Evolutionary conservation across 768 basidiomycete genomes (phyloP).

Genomic region (Exidia glandulosa): DNA sequence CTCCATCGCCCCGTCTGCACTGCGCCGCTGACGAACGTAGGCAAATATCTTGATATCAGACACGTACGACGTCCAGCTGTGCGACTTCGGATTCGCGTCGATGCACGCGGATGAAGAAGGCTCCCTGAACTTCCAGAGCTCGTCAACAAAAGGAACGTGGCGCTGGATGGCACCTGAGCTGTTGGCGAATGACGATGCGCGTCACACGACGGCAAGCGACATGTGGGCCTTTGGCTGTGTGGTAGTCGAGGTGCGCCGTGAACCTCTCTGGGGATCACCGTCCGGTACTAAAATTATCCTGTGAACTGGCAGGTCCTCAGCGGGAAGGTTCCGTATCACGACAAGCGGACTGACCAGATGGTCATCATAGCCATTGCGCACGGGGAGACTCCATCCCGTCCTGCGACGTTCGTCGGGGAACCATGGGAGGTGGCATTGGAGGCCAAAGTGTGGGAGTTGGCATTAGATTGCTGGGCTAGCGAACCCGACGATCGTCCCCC

Average conservation of each 20-base stretch:
- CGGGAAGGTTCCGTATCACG: background rate
- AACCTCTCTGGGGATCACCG: background rate
- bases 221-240: constrained; percentile 2
- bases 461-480: no score
- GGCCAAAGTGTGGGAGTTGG: no score
- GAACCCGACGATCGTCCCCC: no score
- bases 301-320: background rate
- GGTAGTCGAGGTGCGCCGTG: background rate
- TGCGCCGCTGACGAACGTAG: background rate
- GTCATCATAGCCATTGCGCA: background rate
- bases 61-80: background rate
- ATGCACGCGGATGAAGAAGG: background rate
- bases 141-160: background rate
- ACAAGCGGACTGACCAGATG: background rate
- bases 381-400: background rate
- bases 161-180: constrained; percentile 2
- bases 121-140: background rate
- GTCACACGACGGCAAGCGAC: background rate
- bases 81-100: background rate
- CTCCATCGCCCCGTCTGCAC: background rate
- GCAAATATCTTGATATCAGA: background rate
- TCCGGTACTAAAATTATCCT: no score
- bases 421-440: no score
- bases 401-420: no score
- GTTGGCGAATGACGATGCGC: background rate